phyloP scores from a whole-genome alignment of 495 filamentous ascomycete genomes.

The Neurospora sp. region DNA sequence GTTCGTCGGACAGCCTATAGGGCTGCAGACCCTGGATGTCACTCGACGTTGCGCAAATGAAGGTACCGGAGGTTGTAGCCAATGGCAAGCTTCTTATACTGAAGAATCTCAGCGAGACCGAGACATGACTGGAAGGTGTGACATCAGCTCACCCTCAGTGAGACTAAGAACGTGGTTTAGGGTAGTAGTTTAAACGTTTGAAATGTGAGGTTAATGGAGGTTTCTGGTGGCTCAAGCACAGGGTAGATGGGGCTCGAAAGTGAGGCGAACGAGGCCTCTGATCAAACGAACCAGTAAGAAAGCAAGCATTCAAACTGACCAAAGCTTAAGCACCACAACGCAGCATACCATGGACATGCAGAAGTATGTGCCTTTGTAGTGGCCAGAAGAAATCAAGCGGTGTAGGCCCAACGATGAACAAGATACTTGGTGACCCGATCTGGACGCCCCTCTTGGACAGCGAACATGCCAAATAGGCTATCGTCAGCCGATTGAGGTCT shows the following conservation, averaged over 20 bases:
- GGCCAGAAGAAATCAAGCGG: slow-evolving; percentile 15
- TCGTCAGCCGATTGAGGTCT: neutral
- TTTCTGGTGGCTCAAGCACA: slow-evolving; percentile 3
- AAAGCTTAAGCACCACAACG: slow-evolving; percentile 8
- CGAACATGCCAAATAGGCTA: slow-evolving; percentile 12
- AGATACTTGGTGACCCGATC: slow-evolving; percentile 10
- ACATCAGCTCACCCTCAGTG: neutral
- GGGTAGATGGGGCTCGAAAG: slow-evolving; percentile 14
- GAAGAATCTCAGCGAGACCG: neutral
- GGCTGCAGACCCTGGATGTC: slow-evolving; percentile 16
- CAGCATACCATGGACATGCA: slow-evolving; percentile 8
- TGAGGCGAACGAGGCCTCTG: slow-evolving; percentile 17
- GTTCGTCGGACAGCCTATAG: slow-evolving; percentile 10
- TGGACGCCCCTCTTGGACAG: slow-evolving; percentile 8
- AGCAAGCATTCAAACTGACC: neutral
- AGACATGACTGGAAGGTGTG: neutral
- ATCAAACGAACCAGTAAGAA: slow-evolving; percentile 11
- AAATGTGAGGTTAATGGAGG: neutral
- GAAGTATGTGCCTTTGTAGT: slow-evolving; percentile 9
- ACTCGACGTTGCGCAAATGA: slow-evolving; percentile 8
- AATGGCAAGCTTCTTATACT: neutral
- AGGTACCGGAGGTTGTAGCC: neutral
- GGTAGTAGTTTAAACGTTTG: neutral
- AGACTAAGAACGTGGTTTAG: neutral
- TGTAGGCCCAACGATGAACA: slow-evolving; percentile 8